Evolutionary conservation across 2,329 filamentous ascomycete genomes (phyloP).

Genomic region (Xylariaceae sp.): DNA sequence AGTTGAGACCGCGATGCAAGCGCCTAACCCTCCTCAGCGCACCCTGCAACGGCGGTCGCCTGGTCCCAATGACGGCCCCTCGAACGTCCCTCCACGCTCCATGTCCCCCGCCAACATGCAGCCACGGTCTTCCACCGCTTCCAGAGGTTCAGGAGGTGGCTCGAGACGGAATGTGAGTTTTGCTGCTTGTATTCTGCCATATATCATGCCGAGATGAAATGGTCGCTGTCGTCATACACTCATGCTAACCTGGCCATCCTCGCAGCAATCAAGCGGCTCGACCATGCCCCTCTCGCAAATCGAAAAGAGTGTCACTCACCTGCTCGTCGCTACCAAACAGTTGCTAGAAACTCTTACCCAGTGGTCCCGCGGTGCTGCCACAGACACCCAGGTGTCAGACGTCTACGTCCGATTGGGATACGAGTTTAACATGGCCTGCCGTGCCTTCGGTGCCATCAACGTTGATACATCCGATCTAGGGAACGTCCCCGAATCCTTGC

Average conservation of each 20-base stretch:
- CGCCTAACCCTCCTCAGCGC: slow-evolving; percentile 50
- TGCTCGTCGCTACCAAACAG: slow-evolving; percentile 96
- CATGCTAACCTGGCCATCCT: slow-evolving; percentile 19
- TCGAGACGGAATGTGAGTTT: slow-evolving; percentile 57
- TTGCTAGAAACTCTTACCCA: slow-evolving; percentile 94
- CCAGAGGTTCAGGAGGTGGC: slow-evolving; percentile 55
- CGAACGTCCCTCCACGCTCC: slow-evolving; percentile 49
- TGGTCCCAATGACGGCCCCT: slow-evolving; percentile 55
- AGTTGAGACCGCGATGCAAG: slow-evolving; percentile 44
- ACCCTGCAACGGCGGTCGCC: slow-evolving; percentile 61
- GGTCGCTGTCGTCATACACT: neutral
- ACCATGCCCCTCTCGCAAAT: slow-evolving; percentile 87
- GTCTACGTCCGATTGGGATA: slow-evolving; percentile 97
- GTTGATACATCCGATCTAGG: slow-evolving; percentile 93
- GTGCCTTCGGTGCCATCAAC: slow-evolving; percentile 93
- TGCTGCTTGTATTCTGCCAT: slow-evolving; percentile 4
- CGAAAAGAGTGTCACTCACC: slow-evolving; percentile 97
- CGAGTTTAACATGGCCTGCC: slow-evolving; percentile 98
- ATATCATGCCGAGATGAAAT: slow-evolving; percentile 5
- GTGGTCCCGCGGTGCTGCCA: slow-evolving; percentile 91
- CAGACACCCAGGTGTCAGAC: slow-evolving; percentile 93
- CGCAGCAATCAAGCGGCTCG: slow-evolving; percentile 54
- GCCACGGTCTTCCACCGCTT: slow-evolving; percentile 63
- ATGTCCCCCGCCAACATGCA: slow-evolving; percentile 62
- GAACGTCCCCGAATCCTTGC: slow-evolving; percentile 87